Conservation (phyloP, 805 yeast species). For the Wickerhamiella azyma region DNA sequence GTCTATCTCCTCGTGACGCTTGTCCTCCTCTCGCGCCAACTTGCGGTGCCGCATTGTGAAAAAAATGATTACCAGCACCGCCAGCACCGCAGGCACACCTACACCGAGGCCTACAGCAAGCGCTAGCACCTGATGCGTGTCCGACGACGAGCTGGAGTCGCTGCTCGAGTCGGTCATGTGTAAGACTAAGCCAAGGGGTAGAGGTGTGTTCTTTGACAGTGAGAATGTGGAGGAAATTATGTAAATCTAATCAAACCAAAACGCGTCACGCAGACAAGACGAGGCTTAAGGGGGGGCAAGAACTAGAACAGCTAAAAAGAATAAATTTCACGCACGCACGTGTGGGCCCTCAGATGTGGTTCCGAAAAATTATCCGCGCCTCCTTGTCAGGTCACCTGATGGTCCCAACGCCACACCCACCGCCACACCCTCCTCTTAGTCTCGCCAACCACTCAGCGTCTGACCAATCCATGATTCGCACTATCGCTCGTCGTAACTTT, state of each 20-base stretch:
- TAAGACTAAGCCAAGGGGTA: background rate
- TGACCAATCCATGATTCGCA: conserved; percentile 10
- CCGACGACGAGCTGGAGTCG: background rate
- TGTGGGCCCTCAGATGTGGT: too few species aligned
- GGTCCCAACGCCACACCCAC: background rate
- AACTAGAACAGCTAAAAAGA: too few species aligned
- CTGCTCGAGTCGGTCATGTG: background rate
- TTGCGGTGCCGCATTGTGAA: conserved; percentile 25
- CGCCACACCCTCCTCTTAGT: background rate
- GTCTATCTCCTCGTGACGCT: conserved; percentile 25
- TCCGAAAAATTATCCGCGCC: too few species aligned
- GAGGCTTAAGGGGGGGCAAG: too few species aligned
- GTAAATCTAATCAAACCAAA: background rate
- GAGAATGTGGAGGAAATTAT: background rate
- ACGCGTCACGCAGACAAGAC: too few species aligned
- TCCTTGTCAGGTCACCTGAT: too few species aligned
- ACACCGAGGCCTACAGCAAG: conserved; percentile 27
- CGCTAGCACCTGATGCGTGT: conserved; percentile 12
- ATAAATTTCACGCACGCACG: too few species aligned
- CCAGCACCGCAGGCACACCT: conserved; percentile 28
- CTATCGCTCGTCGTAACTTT: conserved; percentile 16
- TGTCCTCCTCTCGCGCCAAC: conserved; percentile 26
- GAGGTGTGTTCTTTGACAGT: too few species aligned
- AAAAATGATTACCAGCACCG: conserved; percentile 22
- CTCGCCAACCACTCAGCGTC: background rate